Base-by-base conservation (phyloP, 768 basidiomycete species). In the Calocera cornea region DNA sequence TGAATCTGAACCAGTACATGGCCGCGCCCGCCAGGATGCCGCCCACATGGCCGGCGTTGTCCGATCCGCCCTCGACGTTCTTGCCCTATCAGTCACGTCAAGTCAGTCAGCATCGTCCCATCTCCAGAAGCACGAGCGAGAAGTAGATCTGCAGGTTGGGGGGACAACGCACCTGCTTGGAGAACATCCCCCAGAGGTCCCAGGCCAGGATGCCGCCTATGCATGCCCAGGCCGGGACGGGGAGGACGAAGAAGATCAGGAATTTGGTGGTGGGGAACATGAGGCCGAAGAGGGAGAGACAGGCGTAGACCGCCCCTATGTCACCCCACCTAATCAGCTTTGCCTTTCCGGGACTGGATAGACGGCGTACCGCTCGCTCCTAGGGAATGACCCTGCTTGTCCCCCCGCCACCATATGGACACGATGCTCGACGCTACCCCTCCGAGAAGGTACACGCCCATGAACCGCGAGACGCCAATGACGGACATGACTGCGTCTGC, bases 211-310 rank as follows among this genome's bases (percentile, higher is more conserved):
- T 75, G 3, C 87, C 90, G 0, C 83, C 76, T 0, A 91, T 87
- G 63, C 83, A 83, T 1, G 82, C 79, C 88, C 89, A 93, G 0
- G 90, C 90, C 0, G 91, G 90, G 67, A 89, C 79, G 29, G 90
- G 91, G 29, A 92, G 77, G 71, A 92, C 83, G 36, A 85, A 88
- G 75, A 89, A 93, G 47, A 93, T 75, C 8, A 82, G 77, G 74
- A 93, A 88, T 0, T 79, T 86, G 71, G 84, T 79, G 17, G 71
- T 83, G 2, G 92, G 91, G 16, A 84, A 84, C 1, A 83, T 76
- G 74, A 86, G 88, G 3, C 89, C 89, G 64, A 89, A 84, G 74
- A 87, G 83, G 2, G 89, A 83, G n/a, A 88, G 76, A 31, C 84
- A 76, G 2, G 87, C 83, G 75, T 86, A 88, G 63, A 90, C 83